phyloP scores from a whole-genome alignment of 192 early-diverging fungal species.

The Umbelopsis vinacea region DNA sequence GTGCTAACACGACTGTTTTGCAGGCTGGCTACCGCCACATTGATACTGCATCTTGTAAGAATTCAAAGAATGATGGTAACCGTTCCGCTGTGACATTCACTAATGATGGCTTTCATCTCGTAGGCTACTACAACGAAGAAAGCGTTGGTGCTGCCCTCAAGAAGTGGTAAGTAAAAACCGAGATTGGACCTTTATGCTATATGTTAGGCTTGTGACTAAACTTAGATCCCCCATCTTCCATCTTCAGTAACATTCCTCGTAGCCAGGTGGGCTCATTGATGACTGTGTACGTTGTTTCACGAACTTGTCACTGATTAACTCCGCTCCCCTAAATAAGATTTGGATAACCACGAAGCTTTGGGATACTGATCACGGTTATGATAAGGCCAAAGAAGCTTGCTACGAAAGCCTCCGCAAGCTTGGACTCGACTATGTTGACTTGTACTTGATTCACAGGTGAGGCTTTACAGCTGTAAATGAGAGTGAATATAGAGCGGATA shows the following conservation, averaged over 20 bases:
- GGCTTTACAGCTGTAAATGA: too few species aligned
- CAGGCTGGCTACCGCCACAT: slow-evolving; percentile 60
- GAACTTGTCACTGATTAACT: slow-evolving; percentile 6
- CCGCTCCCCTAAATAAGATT: slow-evolving; percentile 37
- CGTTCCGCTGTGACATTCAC: background rate
- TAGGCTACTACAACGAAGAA: slow-evolving; percentile 47
- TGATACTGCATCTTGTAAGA: slow-evolving; percentile 49
- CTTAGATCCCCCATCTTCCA: background rate
- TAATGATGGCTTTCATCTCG: background rate
- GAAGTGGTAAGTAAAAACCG: slow-evolving; percentile 37
- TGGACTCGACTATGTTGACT: slow-evolving; percentile 59
- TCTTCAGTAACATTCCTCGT: slow-evolving; percentile 12
- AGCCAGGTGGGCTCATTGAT: background rate
- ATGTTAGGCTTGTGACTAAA: background rate
- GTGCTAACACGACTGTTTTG: background rate
- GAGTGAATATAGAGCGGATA: background rate
- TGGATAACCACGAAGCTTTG: slow-evolving; percentile 70
- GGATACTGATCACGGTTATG: slow-evolving; percentile 54
- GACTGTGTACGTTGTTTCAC: background rate
- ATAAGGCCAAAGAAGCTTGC: slow-evolving; percentile 52
- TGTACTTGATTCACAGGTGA: slow-evolving; percentile 60
- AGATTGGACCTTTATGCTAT: background rate
- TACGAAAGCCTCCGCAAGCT: slow-evolving; percentile 56
- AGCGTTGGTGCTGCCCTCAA: slow-evolving; percentile 49
- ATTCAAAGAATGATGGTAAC: background rate